Base-by-base conservation (phyloP, 371 early-diverging fungal species). In the Mortierella sp. region DNA sequence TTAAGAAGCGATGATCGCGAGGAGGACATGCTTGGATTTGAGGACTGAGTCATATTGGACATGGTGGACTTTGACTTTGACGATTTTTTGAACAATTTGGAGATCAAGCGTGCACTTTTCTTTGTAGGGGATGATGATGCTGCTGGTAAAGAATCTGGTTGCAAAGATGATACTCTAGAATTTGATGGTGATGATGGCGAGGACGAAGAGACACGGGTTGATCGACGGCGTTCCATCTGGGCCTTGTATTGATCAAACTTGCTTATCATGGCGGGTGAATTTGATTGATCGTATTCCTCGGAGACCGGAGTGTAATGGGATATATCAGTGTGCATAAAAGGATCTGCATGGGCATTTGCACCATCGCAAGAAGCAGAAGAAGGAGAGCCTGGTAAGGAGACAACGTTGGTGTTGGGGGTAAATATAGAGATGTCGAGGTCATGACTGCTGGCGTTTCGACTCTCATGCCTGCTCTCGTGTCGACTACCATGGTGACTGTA, bases 201-300 rank as follows among this genome's bases (percentile, higher is more conserved):
- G 7, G 68, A 40, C 6, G 68, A 42, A 0, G 69, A 42, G 10
- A 45, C 51, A 9, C 69, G 65, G 49, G 55, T 40, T 0, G 75
- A 61, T 26, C 69, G 68, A 22, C 53, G 37, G 22, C 76, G 70
- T 42, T 70, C 70, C 66, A 61, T 75, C 34, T 75, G 76, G 3
- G 76, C 76, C 61, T 57, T 69, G 51, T 69, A 69, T 23, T 51
- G 61, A 42, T 75, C 76, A 57, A 75, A 75, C 22, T 75, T 75
- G 63, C 76, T 75, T 26, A 66, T 32, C 0, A 65, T 42, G 1
- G 60, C 51, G 1, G 65, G 60, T 10, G 64, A 37, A 6, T 6
- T 56, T 10, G 15, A 35, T 35, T 32, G 34, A 19, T 35, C 42
- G 31, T 19, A 37, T 42, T 32, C 45, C 3, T 10, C 26, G 26